Evolutionary conservation across 495 filamentous ascomycete species (phyloP).

Genomic region (Hypoxylon perforatum): DNA sequence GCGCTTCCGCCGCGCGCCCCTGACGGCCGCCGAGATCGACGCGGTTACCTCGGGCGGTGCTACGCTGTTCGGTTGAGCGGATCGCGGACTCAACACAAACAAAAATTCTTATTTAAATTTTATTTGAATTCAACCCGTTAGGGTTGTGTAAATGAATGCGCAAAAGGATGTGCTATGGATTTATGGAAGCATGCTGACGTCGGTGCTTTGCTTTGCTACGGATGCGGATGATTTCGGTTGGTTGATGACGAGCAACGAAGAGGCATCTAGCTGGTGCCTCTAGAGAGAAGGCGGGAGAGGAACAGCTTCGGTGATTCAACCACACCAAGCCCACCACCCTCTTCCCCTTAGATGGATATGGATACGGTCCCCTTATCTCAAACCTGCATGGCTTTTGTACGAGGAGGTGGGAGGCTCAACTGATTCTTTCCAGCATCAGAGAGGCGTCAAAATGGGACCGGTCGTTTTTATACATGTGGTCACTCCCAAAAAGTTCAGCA

Average conservation of each 20-base stretch:
- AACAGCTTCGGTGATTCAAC: constrained; percentile 27
- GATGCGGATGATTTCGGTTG: constrained; percentile 21
- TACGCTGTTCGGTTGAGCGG: constrained; percentile 49
- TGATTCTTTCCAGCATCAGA: constrained; percentile 26
- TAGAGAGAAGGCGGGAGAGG: neutral
- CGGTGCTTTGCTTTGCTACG: neutral
- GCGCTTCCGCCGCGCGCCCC: constrained; percentile 79
- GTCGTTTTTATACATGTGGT: neutral
- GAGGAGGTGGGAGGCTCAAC: constrained; percentile 6
- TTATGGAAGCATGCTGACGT: neutral
- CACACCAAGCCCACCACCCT: constrained; percentile 2
- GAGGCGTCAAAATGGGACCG: constrained; percentile 17
- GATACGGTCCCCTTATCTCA: constrained; percentile 4
- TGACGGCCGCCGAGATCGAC: constrained; percentile 88
- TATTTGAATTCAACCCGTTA: neutral
- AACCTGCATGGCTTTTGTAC: constrained; percentile 7
- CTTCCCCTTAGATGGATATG: neutral
- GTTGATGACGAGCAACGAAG: neutral
- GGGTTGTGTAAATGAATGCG: neutral
- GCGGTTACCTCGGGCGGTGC: constrained; percentile 94
- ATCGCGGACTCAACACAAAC: no score
- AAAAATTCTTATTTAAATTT: neutral
- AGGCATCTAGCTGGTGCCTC: neutral
- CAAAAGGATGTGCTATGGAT: constrained; percentile 1
- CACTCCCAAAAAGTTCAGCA: constrained; percentile 33